These are phyloP conservation scores for Fusarium concolor DNA, from an alignment of 2,329 filamentous ascomycete species.

Conservation along the genomic window DNA sequence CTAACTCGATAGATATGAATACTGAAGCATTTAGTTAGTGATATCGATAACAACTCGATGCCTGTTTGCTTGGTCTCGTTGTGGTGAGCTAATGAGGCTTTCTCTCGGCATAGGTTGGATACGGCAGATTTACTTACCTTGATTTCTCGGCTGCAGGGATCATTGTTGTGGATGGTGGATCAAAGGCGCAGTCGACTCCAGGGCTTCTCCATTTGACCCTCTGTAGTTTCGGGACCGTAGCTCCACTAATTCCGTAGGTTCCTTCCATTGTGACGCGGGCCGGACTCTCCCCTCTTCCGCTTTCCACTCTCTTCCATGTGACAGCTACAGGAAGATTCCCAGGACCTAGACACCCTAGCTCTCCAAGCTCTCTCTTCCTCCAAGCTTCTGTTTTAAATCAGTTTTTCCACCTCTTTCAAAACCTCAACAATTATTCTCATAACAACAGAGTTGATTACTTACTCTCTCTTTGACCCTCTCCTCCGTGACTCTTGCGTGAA, in stretches of 20 bases:
- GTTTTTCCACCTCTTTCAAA: neutral
- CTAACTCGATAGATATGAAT: slow-evolving; percentile 23
- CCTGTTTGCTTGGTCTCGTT: neutral
- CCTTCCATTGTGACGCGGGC: slow-evolving; percentile 31
- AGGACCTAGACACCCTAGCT: slow-evolving; percentile 9
- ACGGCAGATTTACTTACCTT: slow-evolving; percentile 8
- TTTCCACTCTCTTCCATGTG: slow-evolving; percentile 41
- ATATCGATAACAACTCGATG: neutral
- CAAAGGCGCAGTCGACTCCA: slow-evolving; percentile 1
- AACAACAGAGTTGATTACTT: slow-evolving; percentile 3
- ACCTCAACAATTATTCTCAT: slow-evolving; percentile 4
- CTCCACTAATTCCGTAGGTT: slow-evolving; percentile 12
- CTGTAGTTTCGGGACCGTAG: neutral
- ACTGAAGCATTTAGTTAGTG: slow-evolving; percentile 17
- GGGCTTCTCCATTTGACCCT: slow-evolving; percentile 9
- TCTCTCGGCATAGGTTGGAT: neutral
- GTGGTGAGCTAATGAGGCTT: neutral
- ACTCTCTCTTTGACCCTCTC: neutral
- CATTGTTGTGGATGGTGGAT: slow-evolving; percentile 16
- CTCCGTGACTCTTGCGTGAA: slow-evolving; percentile 35
- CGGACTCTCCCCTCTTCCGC: slow-evolving; percentile 28
- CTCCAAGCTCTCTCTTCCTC: slow-evolving; percentile 11
- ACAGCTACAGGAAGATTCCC: slow-evolving; percentile 6
- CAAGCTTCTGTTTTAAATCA: neutral
- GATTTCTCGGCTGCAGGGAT: slow-evolving; percentile 24